Evolutionary conservation across 371 early-diverging fungal genomes (phyloP).

Genomic region (Syncephalastrum racemosum): DNA sequence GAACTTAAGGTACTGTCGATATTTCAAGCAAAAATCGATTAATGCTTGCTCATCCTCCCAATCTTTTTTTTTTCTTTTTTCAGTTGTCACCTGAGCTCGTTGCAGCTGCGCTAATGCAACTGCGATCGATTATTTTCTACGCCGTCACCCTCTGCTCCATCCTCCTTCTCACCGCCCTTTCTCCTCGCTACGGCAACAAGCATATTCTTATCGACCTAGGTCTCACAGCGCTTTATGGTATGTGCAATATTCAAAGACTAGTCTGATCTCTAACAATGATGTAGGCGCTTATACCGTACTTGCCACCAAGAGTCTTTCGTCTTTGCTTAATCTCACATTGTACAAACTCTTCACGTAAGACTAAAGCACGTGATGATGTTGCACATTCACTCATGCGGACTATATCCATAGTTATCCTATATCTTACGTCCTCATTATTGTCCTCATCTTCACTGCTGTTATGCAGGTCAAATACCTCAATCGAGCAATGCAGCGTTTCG

Average conservation of each 20-base stretch:
- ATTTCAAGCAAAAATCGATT: not conserved
- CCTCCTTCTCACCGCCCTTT: conserved; percentile 33
- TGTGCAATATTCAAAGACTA: not conserved
- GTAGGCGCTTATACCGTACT: conserved; percentile 71
- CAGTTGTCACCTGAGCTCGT: conserved; percentile 59
- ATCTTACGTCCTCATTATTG: conserved; percentile 61
- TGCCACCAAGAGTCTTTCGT: conserved; percentile 66
- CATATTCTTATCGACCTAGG: conserved; percentile 60
- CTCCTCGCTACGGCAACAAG: conserved; percentile 44
- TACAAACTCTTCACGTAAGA: conserved; percentile 54
- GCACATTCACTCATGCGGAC: no score
- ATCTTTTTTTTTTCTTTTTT: conserved; percentile 9
- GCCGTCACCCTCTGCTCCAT: conserved; percentile 33
- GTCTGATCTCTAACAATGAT: not conserved
- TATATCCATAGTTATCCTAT: conserved; percentile 48
- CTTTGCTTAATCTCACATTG: conserved; percentile 54
- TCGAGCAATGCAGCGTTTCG: conserved; percentile 66
- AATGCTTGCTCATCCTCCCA: not conserved
- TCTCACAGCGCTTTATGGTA: conserved; percentile 66
- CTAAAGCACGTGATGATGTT: not conserved
- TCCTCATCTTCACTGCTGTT: conserved; percentile 65
- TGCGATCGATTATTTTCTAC: conserved; percentile 55
- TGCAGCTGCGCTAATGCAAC: conserved; percentile 48
- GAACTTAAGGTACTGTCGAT: conserved; percentile 41
- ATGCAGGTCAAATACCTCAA: conserved; percentile 74